Evolutionary conservation across 106 monocot species (phyloP).

Genomic region (Triglochin maritima): DNA sequence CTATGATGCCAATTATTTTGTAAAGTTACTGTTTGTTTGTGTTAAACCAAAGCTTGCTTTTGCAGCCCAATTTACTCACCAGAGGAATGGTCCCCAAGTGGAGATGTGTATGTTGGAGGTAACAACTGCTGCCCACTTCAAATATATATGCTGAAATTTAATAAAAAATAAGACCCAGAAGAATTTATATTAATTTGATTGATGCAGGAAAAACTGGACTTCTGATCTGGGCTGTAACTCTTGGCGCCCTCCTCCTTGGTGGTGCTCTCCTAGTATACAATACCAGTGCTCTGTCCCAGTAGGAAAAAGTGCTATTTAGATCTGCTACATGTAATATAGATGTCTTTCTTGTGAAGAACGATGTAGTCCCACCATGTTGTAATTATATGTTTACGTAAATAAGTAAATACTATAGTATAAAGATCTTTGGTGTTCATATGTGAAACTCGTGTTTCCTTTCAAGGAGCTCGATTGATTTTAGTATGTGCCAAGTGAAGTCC

Average conservation of each 20-base stretch:
- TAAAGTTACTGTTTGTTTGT: background rate
- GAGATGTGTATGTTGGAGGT: constrained; percentile 94
- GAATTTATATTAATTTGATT: background rate
- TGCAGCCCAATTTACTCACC: constrained; percentile 81
- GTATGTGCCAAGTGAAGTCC: too few species aligned
- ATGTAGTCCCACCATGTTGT: too few species aligned
- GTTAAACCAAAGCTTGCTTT: background rate
- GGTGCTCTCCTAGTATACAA: constrained; percentile 94
- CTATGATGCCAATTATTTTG: background rate
- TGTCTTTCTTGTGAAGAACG: too few species aligned
- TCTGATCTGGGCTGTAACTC: constrained; percentile 84
- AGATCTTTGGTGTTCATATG: too few species aligned
- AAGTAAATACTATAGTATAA: too few species aligned
- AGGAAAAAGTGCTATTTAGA: constrained; percentile 1
- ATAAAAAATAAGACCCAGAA: background rate
- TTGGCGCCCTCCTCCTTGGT: constrained; percentile 63
- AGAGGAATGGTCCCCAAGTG: constrained; percentile 65
- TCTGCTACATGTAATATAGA: too few species aligned
- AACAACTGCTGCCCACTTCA: background rate
- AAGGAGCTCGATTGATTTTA: too few species aligned
- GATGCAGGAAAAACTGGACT: constrained; percentile 83
- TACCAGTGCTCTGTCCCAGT: constrained; percentile 87
- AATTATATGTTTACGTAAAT: too few species aligned
- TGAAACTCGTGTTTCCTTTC: too few species aligned
- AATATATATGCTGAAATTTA: background rate